These are phyloP conservation scores for Gnomoniopsis sp. DNA, from an alignment of 2,329 filamentous ascomycete species.

Conservation along the genomic window DNA sequence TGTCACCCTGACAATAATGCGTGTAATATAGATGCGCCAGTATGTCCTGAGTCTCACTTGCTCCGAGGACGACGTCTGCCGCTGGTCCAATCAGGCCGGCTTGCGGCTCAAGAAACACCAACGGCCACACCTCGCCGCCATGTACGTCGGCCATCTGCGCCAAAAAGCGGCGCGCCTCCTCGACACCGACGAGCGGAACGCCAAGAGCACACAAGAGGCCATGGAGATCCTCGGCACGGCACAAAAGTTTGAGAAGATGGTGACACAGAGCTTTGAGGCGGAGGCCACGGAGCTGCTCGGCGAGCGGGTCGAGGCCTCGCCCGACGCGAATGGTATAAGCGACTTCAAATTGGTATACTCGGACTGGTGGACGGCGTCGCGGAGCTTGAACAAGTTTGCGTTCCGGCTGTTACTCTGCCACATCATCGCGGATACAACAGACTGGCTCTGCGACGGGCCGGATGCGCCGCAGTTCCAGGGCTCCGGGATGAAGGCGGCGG, in stretches of 20 bases:
- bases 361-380: constrained; percentile 10
- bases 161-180: not conserved
- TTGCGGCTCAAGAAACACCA: not conserved
- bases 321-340: not conserved
- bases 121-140: constrained; percentile 3
- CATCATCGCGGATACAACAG: constrained; percentile 7
- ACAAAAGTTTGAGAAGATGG: constrained; percentile 7
- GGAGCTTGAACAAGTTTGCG: constrained; percentile 5
- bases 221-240: constrained; percentile 5
- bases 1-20: not conserved
- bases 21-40: constrained; percentile 3
- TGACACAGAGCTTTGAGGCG: not conserved
- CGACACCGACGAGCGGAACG: not conserved
- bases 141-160: constrained; percentile 5
- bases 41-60: constrained; percentile 1
- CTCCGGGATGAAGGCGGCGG: not conserved
- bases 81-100: constrained; percentile 3
- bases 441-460: constrained; percentile 3
- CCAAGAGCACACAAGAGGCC: not conserved
- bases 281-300: not conserved
- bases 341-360: not conserved
- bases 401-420: constrained; percentile 9
- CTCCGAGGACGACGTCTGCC: not conserved
- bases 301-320: not conserved
- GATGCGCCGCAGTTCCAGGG: not conserved